These are phyloP conservation scores for Agaricus bisporus DNA, from an alignment of 768 basidiomycete genomes.

Conservation along the genomic window DNA sequence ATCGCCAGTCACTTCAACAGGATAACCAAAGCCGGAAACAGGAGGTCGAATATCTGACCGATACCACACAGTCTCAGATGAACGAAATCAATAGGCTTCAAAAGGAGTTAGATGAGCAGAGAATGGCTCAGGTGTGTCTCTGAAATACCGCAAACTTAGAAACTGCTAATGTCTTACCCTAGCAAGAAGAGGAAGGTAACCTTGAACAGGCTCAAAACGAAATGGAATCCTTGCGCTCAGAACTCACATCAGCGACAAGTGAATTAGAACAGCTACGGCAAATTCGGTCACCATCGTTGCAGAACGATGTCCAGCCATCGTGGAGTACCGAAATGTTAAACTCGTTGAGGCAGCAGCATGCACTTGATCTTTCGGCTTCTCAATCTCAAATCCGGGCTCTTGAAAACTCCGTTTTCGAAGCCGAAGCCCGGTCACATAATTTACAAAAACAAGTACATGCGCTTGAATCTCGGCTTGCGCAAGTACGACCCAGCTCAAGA, in stretches of 20 bases:
- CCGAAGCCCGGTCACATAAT: constrained; percentile 60
- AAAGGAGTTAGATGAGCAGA: constrained; percentile 44
- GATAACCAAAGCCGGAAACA: constrained; percentile 47
- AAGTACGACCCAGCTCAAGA: constrained; percentile 36
- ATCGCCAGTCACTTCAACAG: constrained; percentile 56
- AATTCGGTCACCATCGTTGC: constrained; percentile 33
- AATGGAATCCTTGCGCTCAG: constrained; percentile 61
- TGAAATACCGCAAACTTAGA: background rate
- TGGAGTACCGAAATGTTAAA: constrained; percentile 72
- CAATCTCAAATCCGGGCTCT: constrained; percentile 75
- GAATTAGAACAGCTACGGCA: constrained; percentile 59
- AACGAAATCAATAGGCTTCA: constrained; percentile 50
- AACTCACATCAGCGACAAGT: constrained; percentile 55
- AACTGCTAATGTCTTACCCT: constrained; percentile 1
- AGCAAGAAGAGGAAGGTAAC: constrained; percentile 61
- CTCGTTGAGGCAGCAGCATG: constrained; percentile 67
- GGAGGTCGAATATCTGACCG: constrained; percentile 50
- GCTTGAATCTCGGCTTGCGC: constrained; percentile 62
- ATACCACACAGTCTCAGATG: constrained; percentile 36
- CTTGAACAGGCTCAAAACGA: constrained; percentile 62
- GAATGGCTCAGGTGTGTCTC: constrained; percentile 29
- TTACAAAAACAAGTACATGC: constrained; percentile 61
- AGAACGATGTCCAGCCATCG: constrained; percentile 39
- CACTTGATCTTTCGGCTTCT: constrained; percentile 73
- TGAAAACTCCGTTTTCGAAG: constrained; percentile 68